phyloP scores from a whole-genome alignment of 2,329 filamentous ascomycete genomes.

The Mycogone perniciosa region DNA sequence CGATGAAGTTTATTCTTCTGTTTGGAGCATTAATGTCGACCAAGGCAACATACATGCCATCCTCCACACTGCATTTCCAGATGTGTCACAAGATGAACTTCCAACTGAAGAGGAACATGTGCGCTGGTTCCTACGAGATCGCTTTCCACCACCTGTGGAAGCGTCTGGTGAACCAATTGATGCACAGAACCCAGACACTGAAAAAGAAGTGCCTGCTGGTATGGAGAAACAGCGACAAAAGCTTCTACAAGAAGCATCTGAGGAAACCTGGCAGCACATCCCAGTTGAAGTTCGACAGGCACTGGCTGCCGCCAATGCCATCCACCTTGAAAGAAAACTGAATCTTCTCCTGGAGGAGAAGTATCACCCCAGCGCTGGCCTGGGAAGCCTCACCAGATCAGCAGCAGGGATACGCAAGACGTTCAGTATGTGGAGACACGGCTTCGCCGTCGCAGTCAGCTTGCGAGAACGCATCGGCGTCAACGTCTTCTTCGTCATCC shows the following conservation, averaged over 20 bases:
- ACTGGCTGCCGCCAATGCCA: conserved; percentile 14
- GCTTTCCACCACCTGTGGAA: not conserved
- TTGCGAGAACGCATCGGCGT: conserved; percentile 12
- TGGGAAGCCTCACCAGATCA: conserved; percentile 8
- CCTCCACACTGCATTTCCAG: conserved; percentile 8
- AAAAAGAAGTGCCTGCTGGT: not conserved
- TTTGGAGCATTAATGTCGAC: conserved; percentile 10
- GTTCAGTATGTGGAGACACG: conserved; percentile 15
- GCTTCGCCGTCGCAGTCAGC: conserved; percentile 13
- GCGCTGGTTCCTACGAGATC: conserved; percentile 10
- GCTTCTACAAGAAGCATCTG: conserved; percentile 4
- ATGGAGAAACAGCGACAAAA: not conserved
- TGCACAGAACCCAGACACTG: not conserved
- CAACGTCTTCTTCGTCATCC: conserved; percentile 17
- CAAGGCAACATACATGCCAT: not conserved
- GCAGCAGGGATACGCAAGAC: conserved; percentile 12
- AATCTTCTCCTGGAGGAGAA: conserved; percentile 1
- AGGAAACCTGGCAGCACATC: conserved; percentile 15
- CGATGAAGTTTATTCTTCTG: conserved; percentile 12
- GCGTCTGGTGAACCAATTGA: not conserved
- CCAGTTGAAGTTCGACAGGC: conserved; percentile 4
- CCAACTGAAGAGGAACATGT: conserved; percentile 12
- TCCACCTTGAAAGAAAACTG: conserved; percentile 14
- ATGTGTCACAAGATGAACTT: conserved; percentile 6
- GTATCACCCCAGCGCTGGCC: conserved; percentile 13